Evolutionary conservation across 2,329 filamentous ascomycete species (phyloP), one percentile per base, ranked within the genome.

Genomic region (Basipetospora sp.): DNA sequence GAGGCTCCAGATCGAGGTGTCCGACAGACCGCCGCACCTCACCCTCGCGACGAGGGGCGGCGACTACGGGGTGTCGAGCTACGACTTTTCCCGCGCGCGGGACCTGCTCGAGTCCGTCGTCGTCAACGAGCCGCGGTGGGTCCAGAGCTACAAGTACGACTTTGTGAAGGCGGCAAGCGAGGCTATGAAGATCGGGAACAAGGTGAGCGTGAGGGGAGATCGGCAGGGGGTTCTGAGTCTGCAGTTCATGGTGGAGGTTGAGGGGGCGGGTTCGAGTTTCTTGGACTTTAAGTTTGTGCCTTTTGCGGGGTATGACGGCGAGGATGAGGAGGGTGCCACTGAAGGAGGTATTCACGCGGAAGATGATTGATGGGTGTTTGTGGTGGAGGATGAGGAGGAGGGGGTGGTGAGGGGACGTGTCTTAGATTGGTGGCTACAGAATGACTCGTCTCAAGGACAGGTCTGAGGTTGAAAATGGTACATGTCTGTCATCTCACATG

Each of bases 231-330:
- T 98, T 20, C 58, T 98, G 45, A 94, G 84, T 57, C 61, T 96
- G 54, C 90, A 98, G 53, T 94, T 96, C 50, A 90, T 98, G 80
- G 79, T 98, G 13, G 85, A 94, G 53, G 67, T 87, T 30, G 84
- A 90, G 43, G 71, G 71, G 5, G 69, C 71, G 4, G 65, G 67
- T 17, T 64, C 76, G 28, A 82, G 76, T 48, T 92, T 88, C 58
- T 67, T 90, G 17, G 82, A 90, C 55, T 92, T 88, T 55, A 68
- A 80, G 15, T 84, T 90, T 52, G 77, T 92, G 41, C 83, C 84
- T 13, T 77, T 76, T 39, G 65, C 69, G 13, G 69, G 71, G 16
- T 71, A 80, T 30, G 76, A 75, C 19, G 66, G 69, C 3, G 65
- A 65, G 4, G 59, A 59, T 3, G 64, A 63, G 1, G 59, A 58